Evolutionary conservation across 768 basidiomycete species (phyloP).

Genomic region (Lentinula detonsa): DNA sequence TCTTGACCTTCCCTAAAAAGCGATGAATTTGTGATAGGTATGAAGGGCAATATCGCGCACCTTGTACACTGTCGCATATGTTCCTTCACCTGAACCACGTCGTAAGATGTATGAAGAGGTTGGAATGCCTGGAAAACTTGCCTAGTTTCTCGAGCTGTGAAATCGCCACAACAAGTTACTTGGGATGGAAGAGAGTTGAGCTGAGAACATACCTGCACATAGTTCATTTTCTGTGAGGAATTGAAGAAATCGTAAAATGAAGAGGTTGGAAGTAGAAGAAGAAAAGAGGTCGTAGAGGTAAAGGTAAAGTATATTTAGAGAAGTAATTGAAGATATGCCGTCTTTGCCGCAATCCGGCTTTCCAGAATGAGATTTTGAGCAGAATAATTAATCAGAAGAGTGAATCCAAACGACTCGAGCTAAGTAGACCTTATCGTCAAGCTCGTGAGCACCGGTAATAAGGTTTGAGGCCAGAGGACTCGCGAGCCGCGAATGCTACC

Average conservation of each 20-base stretch:
- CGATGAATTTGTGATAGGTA: neutral
- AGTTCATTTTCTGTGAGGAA: constrained; percentile 31
- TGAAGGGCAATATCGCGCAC: constrained; percentile 29
- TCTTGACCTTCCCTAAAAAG: constrained; percentile 76
- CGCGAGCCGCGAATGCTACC: too few species aligned
- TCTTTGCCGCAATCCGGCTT: too few species aligned
- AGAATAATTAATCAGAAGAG: too few species aligned
- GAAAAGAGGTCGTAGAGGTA: neutral
- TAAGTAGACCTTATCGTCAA: too few species aligned
- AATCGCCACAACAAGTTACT: neutral
- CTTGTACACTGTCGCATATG: constrained; percentile 98
- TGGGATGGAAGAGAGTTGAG: neutral
- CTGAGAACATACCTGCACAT: constrained; percentile 41
- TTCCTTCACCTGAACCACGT: constrained; percentile 78
- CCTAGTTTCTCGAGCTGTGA: constrained; percentile 85
- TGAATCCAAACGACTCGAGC: too few species aligned
- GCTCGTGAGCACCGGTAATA: too few species aligned
- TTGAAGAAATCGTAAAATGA: neutral
- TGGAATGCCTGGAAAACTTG: constrained; percentile 13
- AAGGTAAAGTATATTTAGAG: neutral
- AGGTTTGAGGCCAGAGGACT: too few species aligned
- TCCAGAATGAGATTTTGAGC: too few species aligned
- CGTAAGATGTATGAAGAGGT: constrained; percentile 26
- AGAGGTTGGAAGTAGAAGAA: neutral
- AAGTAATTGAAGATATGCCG: too few species aligned